A percentile compares a stretch with the other conserved stretches of the same genome.
phyloP scores from a whole-genome alignment of 2,329 filamentous ascomycete genomes.

The Ophiognomonia clavigignenti-juglandacearum region DNA sequence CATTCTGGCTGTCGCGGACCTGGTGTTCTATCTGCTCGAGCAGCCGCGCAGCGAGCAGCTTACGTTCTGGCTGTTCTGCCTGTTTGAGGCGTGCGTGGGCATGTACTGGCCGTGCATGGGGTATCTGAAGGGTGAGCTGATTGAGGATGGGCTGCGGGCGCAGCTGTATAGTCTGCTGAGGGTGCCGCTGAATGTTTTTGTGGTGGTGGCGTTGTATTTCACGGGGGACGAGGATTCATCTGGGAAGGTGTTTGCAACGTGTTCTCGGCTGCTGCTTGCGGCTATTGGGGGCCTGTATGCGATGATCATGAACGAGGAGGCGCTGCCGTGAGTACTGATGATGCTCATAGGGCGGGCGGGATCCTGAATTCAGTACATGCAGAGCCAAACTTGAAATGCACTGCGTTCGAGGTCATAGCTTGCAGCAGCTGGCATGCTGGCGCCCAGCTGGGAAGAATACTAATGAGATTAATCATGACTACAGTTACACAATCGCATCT shows the following conservation, averaged over 20 bases:
- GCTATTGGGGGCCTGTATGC: constrained; percentile 25
- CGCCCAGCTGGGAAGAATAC: too few relatives aligned
- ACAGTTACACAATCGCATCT: too few relatives aligned
- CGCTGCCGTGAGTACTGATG: constrained; percentile 15
- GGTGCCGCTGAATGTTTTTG: constrained; percentile 54
- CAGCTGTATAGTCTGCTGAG: constrained; percentile 50
- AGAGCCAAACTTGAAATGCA: too few relatives aligned
- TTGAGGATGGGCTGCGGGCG: constrained; percentile 47
- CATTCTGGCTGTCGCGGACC: constrained; percentile 32
- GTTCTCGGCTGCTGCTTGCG: constrained; percentile 25
- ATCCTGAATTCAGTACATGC: too few relatives aligned
- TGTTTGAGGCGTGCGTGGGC: constrained; percentile 52
- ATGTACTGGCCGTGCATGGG: constrained; percentile 52
- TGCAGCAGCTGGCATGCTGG: too few relatives aligned
- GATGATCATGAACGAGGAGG: constrained; percentile 19
- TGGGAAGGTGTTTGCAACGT: constrained; percentile 26
- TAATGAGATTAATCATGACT: too few relatives aligned
- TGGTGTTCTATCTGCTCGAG: constrained; percentile 33
- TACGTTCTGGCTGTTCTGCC: constrained; percentile 50
- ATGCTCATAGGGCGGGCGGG: too few relatives aligned
- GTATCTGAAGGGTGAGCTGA: constrained; percentile 44
- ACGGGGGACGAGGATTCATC: constrained; percentile 24
- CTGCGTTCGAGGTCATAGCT: too few relatives aligned
- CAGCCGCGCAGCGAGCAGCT: constrained; percentile 31
- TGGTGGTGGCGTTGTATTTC: constrained; percentile 42